A percentile compares a stretch with the other conserved stretches of the same genome.
Conservation (phyloP, 1,284 basidiomycete genomes). For the Vanrija sp. region DNA sequence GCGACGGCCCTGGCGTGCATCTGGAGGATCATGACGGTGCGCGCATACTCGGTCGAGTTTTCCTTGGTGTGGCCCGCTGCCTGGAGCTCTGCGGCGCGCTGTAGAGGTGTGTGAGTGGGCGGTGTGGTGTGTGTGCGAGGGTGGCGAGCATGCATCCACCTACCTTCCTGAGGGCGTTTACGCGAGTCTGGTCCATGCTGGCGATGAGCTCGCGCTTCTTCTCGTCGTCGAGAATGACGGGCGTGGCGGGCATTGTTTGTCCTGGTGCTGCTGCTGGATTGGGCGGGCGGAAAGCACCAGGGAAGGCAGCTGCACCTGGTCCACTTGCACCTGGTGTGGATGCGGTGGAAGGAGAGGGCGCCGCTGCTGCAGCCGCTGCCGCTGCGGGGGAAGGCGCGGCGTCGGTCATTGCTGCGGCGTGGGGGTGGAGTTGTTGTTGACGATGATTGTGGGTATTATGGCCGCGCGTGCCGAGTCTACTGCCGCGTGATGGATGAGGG, state of each 20-base stretch:
- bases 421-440: too few species aligned
- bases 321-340: slow-evolving; percentile 6
- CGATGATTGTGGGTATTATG: background rate
- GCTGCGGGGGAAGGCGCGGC: slow-evolving; percentile 15
- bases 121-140: background rate
- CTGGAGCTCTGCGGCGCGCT: slow-evolving; percentile 38
- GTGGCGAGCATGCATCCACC: slow-evolving; percentile 7
- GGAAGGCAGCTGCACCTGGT: slow-evolving; percentile 1
- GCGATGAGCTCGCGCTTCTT: slow-evolving; percentile 36
- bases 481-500: too few species aligned
- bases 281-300: background rate
- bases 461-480: too few species aligned
- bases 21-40: slow-evolving; percentile 33
- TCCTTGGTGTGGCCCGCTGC: slow-evolving; percentile 40
- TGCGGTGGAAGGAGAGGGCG: slow-evolving; percentile 3
- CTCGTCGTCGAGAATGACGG: slow-evolving; percentile 27
- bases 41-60: slow-evolving; percentile 34
- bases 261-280: background rate
- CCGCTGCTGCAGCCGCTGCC: slow-evolving; percentile 8
- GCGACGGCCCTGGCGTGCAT: slow-evolving; percentile 34
- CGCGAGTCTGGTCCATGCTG: slow-evolving; percentile 31
- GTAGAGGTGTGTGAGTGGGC: slow-evolving; percentile 3
- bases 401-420: slow-evolving; percentile 19
- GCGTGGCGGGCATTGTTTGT: background rate
- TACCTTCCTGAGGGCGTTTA: slow-evolving; percentile 32